phyloP scores from a whole-genome alignment of 805 yeast genomes.

The Ogataea corticis region DNA sequence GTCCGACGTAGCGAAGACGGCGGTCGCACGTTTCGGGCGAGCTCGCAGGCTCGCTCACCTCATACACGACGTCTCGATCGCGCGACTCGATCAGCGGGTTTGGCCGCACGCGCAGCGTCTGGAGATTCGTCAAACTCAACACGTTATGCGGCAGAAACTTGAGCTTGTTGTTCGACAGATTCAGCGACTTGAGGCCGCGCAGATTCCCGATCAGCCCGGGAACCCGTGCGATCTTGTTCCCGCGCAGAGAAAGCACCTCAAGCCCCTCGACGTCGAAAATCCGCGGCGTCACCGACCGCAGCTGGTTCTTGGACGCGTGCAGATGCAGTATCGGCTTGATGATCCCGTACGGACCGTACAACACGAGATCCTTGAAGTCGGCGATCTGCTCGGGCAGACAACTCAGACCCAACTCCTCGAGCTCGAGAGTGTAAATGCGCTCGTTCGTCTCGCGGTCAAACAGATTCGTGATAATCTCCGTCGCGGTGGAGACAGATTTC shows the following conservation, averaged over 20 bases:
- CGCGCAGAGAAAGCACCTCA: conserved; percentile 53
- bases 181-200: conserved; percentile 46
- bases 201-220: conserved; percentile 49
- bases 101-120: conserved; percentile 55
- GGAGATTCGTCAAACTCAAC: conserved; percentile 43
- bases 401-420: conserved; percentile 48
- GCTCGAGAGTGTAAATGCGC: conserved; percentile 41
- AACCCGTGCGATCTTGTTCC: conserved; percentile 46
- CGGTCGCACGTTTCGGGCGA: conserved; percentile 21
- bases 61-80: conserved; percentile 12
- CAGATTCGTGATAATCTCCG: conserved; percentile 42
- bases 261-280: conserved; percentile 51
- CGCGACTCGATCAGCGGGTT: conserved; percentile 42
- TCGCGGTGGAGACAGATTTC: conserved; percentile 34
- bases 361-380: conserved; percentile 56
- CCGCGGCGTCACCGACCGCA: conserved; percentile 49
- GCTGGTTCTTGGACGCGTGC: conserved; percentile 50
- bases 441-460: conserved; percentile 42
- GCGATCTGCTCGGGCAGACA: conserved; percentile 58
- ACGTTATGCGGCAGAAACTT: conserved; percentile 54
- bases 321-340: conserved; percentile 44
- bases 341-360: conserved; percentile 37
- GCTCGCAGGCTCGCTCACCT: conserved; percentile 21
- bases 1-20: conserved; percentile 26
- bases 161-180: conserved; percentile 52